Conservation (phyloP, 495 filamentous ascomycete species). For the Penicillium tannophilum region DNA sequence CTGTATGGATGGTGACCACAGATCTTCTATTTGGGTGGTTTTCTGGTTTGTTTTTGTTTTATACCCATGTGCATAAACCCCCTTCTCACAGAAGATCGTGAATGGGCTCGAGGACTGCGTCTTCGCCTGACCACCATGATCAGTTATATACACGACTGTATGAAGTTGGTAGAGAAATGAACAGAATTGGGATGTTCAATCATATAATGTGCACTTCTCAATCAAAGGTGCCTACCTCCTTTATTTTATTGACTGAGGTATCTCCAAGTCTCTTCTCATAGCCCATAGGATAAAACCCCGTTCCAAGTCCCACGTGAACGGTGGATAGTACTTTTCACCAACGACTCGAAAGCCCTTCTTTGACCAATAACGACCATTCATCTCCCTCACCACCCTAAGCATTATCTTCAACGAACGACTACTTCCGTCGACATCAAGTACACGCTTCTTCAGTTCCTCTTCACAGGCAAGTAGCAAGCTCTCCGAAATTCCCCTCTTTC, state of each 20-base stretch:
- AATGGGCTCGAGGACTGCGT: not conserved
- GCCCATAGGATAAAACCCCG: not conserved
- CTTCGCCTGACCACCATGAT: not conserved
- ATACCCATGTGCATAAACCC: constrained; percentile 16
- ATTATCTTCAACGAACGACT: not conserved
- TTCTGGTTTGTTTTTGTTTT: constrained; percentile 10
- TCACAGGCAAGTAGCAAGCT: not conserved
- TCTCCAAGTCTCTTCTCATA: not conserved
- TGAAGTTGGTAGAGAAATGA: constrained; percentile 12
- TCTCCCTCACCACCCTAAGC: not conserved
- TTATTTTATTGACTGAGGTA: no score
- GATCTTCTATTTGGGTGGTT: constrained; percentile 7
- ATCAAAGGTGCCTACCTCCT: not conserved
- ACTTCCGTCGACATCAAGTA: not conserved
- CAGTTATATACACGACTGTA: constrained; percentile 12
- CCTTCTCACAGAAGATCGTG: constrained; percentile 10
- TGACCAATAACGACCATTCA: not conserved
- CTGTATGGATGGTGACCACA: not conserved
- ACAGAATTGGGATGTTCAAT: constrained; percentile 1
- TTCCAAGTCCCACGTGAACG: not conserved
- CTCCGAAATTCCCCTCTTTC: not conserved
- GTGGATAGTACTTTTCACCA: not conserved
- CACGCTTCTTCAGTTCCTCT: not conserved
- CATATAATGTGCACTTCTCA: not conserved
- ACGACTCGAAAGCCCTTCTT: not conserved